Conservation (phyloP, 2,329 filamentous ascomycete genomes). For the Colletotrichum spinosum region DNA sequence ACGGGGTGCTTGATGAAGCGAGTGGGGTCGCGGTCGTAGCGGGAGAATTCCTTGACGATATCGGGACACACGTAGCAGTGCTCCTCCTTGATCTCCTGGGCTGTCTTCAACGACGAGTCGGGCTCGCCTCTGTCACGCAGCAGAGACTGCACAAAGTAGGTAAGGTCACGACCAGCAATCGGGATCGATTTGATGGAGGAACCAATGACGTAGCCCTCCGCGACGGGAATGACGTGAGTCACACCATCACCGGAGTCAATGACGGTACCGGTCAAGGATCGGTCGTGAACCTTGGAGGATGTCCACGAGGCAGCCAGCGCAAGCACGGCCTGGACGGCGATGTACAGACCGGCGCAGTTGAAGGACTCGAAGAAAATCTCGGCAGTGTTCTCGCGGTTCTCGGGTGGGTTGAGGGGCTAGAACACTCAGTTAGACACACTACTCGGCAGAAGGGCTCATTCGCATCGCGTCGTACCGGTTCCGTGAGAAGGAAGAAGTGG, state of each 20-base stretch:
- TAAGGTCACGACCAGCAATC: slow-evolving; percentile 97
- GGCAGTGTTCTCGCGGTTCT: slow-evolving; percentile 98
- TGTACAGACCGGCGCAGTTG: slow-evolving; percentile 98
- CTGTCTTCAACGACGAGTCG: slow-evolving; percentile 96
- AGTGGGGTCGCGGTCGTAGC: slow-evolving; percentile 92
- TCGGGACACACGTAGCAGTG: slow-evolving; percentile 99
- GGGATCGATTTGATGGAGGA: slow-evolving; percentile 99
- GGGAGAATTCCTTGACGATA: slow-evolving; percentile 97
- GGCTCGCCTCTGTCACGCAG: slow-evolving; percentile 96
- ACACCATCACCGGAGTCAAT: slow-evolving; percentile 99
- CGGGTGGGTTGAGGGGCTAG: slow-evolving; percentile 94
- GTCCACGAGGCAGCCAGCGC: slow-evolving; percentile 98
- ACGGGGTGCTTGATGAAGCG: slow-evolving; percentile 93
- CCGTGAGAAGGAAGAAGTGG: slow-evolving; percentile 97
- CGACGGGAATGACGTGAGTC: slow-evolving; percentile 98
- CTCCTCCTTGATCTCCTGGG: slow-evolving; percentile 98
- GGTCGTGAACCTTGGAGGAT: slow-evolving; percentile 95
- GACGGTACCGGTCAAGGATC: slow-evolving; percentile 95
- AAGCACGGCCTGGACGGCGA: slow-evolving; percentile 96
- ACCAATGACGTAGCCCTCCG: slow-evolving; percentile 98
- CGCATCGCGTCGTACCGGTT: slow-evolving; percentile 75
- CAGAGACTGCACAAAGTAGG: slow-evolving; percentile 97
- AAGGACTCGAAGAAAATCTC: slow-evolving; percentile 99
- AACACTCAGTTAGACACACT: slow-evolving; percentile 30
- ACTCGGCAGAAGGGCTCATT: background rate